These are phyloP conservation scores for Berkeleyomyces basicola DNA, from an alignment of 2,329 filamentous ascomycete genomes.

Conservation along the genomic window DNA sequence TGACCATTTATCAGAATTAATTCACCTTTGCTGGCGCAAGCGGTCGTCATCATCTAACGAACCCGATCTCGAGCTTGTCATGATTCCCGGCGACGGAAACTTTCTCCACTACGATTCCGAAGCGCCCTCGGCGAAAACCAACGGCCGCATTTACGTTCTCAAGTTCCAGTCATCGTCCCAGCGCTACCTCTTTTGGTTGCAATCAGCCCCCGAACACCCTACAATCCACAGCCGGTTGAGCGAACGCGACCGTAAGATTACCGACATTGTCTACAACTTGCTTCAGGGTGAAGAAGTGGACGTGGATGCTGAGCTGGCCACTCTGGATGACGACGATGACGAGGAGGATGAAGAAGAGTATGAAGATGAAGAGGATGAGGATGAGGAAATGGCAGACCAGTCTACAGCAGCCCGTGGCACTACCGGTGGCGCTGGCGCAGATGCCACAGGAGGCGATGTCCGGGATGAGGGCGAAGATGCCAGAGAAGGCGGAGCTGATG, in stretches of 20 bases:
- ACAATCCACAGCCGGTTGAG: constrained; percentile 66
- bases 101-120: constrained; percentile 62
- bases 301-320: constrained; percentile 54
- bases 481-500: constrained; percentile 86
- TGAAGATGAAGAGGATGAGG: constrained; percentile 36
- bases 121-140: constrained; percentile 46
- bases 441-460: constrained; percentile 79
- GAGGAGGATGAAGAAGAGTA: constrained; percentile 48
- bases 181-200: constrained; percentile 89
- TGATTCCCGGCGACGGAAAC: constrained; percentile 77
- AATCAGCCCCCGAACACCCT: constrained; percentile 59
- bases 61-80: constrained; percentile 76
- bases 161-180: constrained; percentile 89
- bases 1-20: constrained; percentile 42
- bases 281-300: constrained; percentile 82
- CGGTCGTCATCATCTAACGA: constrained; percentile 49
- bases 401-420: constrained; percentile 40
- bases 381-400: constrained; percentile 34
- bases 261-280: constrained; percentile 68
- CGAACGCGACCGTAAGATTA: constrained; percentile 69
- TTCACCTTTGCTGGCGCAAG: constrained; percentile 95
- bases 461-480: constrained; percentile 77
- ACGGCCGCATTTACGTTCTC: constrained; percentile 81
- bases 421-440: constrained; percentile 68
- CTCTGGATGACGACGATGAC: constrained; percentile 31